phyloP scores from a whole-genome alignment of 495 filamentous ascomycete genomes.

The Talaromyces trachyspermus region DNA sequence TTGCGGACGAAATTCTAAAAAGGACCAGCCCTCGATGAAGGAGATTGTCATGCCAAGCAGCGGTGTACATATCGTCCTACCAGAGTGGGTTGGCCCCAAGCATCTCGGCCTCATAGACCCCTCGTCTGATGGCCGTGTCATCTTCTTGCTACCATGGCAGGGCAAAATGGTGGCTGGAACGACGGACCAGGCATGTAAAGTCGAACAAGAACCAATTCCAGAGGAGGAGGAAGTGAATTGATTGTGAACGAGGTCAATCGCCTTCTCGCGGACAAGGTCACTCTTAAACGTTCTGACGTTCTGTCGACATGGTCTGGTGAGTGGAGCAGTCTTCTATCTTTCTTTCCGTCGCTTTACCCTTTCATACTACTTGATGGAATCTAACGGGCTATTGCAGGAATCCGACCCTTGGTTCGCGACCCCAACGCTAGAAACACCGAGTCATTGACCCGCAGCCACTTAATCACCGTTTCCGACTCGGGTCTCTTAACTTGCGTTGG shows the following conservation, averaged over 20 bases:
- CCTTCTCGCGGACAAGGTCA: constrained; percentile 75
- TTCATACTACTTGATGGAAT: neutral
- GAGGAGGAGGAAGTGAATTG: constrained; percentile 77
- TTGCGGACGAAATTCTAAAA: constrained; percentile 74
- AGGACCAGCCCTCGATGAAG: constrained; percentile 54
- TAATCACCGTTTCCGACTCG: constrained; percentile 67
- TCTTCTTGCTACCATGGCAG: constrained; percentile 89
- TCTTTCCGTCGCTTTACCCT: neutral
- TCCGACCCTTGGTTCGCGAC: constrained; percentile 75
- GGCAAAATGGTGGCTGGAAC: constrained; percentile 87
- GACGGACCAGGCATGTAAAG: constrained; percentile 64
- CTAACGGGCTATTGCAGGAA: constrained; percentile 26
- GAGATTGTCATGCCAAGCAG: constrained; percentile 77
- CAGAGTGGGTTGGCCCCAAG: constrained; percentile 73
- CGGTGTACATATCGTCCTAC: constrained; percentile 76
- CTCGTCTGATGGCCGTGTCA: constrained; percentile 72
- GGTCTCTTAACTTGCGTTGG: constrained; percentile 76
- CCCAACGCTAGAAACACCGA: constrained; percentile 82
- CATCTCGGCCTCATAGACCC: constrained; percentile 85
- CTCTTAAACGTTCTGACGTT: constrained; percentile 75
- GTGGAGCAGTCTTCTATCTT: neutral
- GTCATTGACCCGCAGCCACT: constrained; percentile 80
- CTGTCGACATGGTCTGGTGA: constrained; percentile 72
- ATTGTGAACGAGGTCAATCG: constrained; percentile 72
- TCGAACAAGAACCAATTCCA: constrained; percentile 66